Base-by-base conservation (phyloP, 371 early-diverging fungal genomes). In the Mortierella sp. region DNA sequence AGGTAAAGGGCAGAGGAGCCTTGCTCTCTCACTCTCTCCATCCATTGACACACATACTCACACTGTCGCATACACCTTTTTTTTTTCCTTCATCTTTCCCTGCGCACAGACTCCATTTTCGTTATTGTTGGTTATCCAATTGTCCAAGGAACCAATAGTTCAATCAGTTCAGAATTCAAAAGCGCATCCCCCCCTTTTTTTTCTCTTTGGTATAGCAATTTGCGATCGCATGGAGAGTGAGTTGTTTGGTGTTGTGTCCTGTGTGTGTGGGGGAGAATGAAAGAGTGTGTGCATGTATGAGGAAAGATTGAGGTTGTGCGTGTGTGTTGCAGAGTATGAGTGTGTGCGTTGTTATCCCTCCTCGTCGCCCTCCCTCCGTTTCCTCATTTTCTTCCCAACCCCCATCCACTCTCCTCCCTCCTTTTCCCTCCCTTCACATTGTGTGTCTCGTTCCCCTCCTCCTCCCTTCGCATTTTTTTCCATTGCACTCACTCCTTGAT, bases 101-200 rank as follows among this genome's bases (percentile, higher is more conserved):
- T 38, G 24, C 68, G 68, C 68, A 68, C 68, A 68, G 68, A 68
- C 68, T 3, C 68, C 43, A 68, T 68, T 68, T 68, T 68, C 68
- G 18, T 35, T 60, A 32, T 60, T 60, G 68, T 68, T 41, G 43
- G 68, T 24, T 68, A 41, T 68, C 38, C 41, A 38, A 68, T 68
- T 68, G 68, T 68, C 68, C 68, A 68, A 68, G 68, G 68, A 41
- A 68, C 68, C 68, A 68, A 68, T 68, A 41, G 68, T 51, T 51
- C 51, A 21, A 0, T 51, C 51, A 21, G 51, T 41, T 38, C 10
- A 68, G 43, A 35, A 41, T 21, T 14, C 24, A 11, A 41, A 35
- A 24, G 68, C 6, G 24, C 32, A 60, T 41, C 38, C 21, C 68
- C 35, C 38, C 5, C 35, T n/a, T 24, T 68, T 68, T 41, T 65